Conservation (phyloP, 129 eudicot genomes). For the Helianthus tuberosus region DNA sequence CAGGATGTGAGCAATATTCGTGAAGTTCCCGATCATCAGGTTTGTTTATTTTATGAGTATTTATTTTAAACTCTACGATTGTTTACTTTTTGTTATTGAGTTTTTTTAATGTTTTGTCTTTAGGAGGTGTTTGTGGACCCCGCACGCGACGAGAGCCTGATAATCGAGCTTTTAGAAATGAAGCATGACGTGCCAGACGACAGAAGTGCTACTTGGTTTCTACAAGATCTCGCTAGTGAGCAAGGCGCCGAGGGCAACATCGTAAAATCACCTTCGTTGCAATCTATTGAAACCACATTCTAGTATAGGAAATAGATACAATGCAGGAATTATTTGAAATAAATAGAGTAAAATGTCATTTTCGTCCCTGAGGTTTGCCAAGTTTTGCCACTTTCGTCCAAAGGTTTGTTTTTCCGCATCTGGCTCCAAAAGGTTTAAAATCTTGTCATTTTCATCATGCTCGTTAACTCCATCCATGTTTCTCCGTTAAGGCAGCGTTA, state of each 20-base stretch:
- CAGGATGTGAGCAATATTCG: conserved; percentile 79
- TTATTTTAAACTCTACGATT: too few relatives aligned
- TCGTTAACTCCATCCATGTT: too few relatives aligned
- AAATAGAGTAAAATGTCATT: too few relatives aligned
- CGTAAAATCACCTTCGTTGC: conserved; percentile 37
- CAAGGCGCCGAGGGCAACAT: conserved; percentile 77
- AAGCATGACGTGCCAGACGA: conserved; percentile 71
- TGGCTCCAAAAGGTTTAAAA: too few relatives aligned
- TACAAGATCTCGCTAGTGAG: conserved; percentile 89
- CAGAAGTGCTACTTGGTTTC: conserved; percentile 94
- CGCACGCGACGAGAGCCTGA: conserved; percentile 77
- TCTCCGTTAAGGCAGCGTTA: too few relatives aligned
- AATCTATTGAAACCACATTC: background rate
- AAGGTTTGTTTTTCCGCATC: too few relatives aligned
- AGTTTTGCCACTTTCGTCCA: too few relatives aligned
- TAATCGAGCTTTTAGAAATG: conserved; percentile 78
- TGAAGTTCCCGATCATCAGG: conserved; percentile 96
- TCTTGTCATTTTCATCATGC: too few relatives aligned
- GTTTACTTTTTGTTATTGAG: background rate
- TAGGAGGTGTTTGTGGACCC: conserved; percentile 95
- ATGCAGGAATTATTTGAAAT: background rate
- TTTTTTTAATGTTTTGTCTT: conserved; percentile 2
- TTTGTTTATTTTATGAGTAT: conserved; percentile 12
- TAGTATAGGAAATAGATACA: background rate
- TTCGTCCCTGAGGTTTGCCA: too few relatives aligned